Evolutionary conservation across 2,329 filamentous ascomycete genomes (phyloP).

Genomic region (Aspergillus cejpii): DNA sequence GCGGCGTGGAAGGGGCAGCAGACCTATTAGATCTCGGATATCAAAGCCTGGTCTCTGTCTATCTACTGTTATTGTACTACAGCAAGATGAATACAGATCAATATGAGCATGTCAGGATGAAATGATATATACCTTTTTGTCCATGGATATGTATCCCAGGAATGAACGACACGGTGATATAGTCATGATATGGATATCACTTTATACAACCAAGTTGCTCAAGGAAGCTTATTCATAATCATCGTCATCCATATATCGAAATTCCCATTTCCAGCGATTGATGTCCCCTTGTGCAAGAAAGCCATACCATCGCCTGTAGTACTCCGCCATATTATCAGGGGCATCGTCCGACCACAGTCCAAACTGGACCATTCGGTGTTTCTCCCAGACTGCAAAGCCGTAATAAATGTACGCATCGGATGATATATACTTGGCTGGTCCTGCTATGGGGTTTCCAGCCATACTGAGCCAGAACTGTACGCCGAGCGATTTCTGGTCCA

Average conservation of each 20-base stretch:
- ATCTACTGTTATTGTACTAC: no score
- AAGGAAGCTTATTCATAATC: neutral
- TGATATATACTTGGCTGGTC: neutral
- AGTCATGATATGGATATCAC: no score
- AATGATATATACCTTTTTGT: no score
- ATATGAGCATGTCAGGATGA: no score
- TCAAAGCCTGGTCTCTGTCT: no score
- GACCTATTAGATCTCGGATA: no score
- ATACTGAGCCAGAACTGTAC: neutral
- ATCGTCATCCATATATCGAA: neutral
- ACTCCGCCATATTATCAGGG: neutral
- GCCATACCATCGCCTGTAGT: neutral
- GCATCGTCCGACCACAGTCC: neutral
- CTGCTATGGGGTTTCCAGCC: neutral
- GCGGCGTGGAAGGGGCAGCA: constrained; percentile 26
- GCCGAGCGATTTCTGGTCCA: neutral
- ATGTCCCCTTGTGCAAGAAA: neutral
- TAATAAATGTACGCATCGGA: neutral
- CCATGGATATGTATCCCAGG: no score
- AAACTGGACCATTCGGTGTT: constrained; percentile 1
- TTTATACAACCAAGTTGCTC: no score
- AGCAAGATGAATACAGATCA: no score
- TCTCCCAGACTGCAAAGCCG: constrained; percentile 3
- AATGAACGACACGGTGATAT: no score
- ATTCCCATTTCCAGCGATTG: neutral